phyloP scores from a whole-genome alignment of 2,329 filamentous ascomycete genomes.

The Phaeosphaeriaceae sp. region DNA sequence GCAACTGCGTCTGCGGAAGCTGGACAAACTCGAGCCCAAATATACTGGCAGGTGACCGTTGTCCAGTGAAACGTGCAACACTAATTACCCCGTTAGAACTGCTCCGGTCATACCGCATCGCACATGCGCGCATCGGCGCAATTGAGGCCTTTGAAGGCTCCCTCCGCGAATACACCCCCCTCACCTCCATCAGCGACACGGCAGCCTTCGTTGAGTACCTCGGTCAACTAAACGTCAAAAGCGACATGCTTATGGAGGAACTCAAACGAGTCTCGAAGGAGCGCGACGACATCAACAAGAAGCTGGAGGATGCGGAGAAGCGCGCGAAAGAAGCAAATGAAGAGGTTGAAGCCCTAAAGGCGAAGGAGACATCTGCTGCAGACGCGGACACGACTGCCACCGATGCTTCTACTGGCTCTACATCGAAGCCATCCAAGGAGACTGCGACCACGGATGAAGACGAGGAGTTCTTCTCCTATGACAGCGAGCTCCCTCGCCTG shows the following conservation, averaged over 20 bases:
- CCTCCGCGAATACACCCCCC: conserved; percentile 88
- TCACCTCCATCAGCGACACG: conserved; percentile 87
- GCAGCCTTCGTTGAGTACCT: conserved; percentile 87
- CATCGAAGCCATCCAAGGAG: conserved; percentile 32
- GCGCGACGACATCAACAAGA: conserved; percentile 80
- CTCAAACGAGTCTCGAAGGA: conserved; percentile 85
- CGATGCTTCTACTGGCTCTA: conserved; percentile 31
- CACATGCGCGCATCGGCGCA: conserved; percentile 82
- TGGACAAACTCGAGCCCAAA: conserved; percentile 88
- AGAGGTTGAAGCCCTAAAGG: conserved; percentile 66
- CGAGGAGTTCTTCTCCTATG: conserved; percentile 91
- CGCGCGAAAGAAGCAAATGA: conserved; percentile 67
- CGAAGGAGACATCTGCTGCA: conserved; percentile 21
- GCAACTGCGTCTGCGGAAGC: conserved; percentile 75
- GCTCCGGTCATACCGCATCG: conserved; percentile 87
- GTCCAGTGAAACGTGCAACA: conserved; percentile 1
- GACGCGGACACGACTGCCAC: conserved; percentile 36
- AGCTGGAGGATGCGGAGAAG: conserved; percentile 72
- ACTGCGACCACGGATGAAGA: conserved; percentile 51
- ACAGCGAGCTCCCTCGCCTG: conserved; percentile 83
- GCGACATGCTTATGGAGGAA: conserved; percentile 93
- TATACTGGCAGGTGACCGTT: conserved; percentile 71
- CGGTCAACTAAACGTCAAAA: conserved; percentile 82
- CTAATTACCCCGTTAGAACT: conserved; percentile 67
- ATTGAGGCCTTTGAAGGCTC: conserved; percentile 95